Evolutionary conservation across 331 rosid species (phyloP), one percentile per base, ranked within the genome.

Genomic region (Rosa hybrid): DNA sequence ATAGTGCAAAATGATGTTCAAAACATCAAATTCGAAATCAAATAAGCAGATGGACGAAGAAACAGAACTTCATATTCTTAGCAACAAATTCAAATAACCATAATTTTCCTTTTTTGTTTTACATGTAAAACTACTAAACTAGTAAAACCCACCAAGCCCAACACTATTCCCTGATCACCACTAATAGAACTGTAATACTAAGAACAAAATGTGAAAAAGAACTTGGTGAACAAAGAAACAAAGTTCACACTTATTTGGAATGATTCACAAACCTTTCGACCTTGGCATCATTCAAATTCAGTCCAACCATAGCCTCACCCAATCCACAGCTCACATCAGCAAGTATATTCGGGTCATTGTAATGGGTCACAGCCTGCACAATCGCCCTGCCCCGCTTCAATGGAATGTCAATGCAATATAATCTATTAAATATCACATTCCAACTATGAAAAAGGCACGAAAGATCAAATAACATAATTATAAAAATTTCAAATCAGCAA

Each of bases 241-340:
- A 0, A 3, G 42, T 38, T 27, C 30, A 27, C 63, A 27, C 27
- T 34, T 76, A 85, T 65, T 85, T 84, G 23, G 88, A 85, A 68
- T 86, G 65, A 45, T 56, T 82, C 8, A 83, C 86, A 53, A 78
- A 85, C 86, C 86, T 85, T 27, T 85, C 88, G 0, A 85, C 86
- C 77, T 85, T 74, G 21, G 60, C 76, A 46, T 85, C 88, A 18
- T 75, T 85, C 81, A 85, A 18, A 44, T 82, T 85, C 67, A 82
- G 51, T 50, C 86, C 88, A 4, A 82, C 88, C 88, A 85, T 82
- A 2, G 88, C 86, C 83, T 85, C 88, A 20, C 88, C 88, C 12
- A 85, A 78, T 42, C 88, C 88, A 39, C 88, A 75, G 73, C 88
- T 82, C 53, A 85, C 86, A 56, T 85, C 88, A n/a, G 82, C 85